phyloP scores from a whole-genome alignment of 345 rosid genomes.

The Heritiera fomes region DNA sequence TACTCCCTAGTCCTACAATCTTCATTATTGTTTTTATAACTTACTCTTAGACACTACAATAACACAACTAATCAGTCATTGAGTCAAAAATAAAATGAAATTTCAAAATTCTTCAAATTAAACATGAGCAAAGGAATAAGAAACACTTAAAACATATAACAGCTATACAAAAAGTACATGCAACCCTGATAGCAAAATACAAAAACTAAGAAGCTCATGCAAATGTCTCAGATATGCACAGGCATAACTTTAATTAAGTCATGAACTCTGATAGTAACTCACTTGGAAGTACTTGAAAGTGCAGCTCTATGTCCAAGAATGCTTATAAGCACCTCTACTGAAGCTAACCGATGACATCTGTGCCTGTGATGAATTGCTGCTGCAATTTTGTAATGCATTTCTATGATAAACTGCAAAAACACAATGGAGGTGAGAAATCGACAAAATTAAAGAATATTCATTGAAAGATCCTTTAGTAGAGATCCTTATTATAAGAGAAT shows the following conservation, averaged over 20 bases:
- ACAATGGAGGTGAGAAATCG: constrained; percentile 14
- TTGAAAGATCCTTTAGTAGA: constrained; percentile 7
- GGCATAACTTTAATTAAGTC: neutral
- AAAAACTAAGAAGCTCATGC: constrained; percentile 9
- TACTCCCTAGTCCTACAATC: neutral
- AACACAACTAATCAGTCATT: neutral
- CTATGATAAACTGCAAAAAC: constrained; percentile 68
- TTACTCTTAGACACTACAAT: neutral
- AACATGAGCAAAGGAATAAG: neutral
- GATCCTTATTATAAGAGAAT: constrained; percentile 20
- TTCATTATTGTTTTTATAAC: neutral
- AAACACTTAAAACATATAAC: neutral
- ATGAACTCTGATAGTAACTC: constrained; percentile 30
- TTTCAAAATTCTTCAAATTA: neutral
- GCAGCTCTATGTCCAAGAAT: constrained; percentile 79
- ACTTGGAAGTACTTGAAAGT: constrained; percentile 78
- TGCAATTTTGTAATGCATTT: constrained; percentile 76
- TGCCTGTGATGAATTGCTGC: constrained; percentile 83
- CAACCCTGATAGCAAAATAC: neutral
- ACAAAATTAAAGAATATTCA: neutral
- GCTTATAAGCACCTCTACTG: constrained; percentile 73
- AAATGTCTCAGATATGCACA: neutral
- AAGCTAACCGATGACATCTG: constrained; percentile 70
- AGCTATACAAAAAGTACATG: neutral
- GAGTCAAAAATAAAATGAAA: neutral